phyloP scores from a whole-genome alignment of 1,284 basidiomycete genomes.

The Leccinum pachyderme region DNA sequence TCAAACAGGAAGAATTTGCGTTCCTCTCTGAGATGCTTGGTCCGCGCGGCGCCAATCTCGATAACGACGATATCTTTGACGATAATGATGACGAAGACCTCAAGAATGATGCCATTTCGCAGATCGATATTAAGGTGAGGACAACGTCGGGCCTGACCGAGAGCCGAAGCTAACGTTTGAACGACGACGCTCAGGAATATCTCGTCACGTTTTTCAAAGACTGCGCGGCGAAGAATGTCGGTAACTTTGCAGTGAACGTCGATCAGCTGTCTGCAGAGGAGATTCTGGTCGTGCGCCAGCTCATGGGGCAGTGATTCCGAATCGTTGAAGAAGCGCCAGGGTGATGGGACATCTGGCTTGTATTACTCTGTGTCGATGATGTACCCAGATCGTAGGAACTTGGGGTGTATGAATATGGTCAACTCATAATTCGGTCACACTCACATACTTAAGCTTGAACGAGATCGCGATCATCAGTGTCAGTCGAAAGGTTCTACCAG shows the following conservation, averaged over 20 bases:
- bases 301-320: slow-evolving; percentile 38
- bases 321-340: neutral
- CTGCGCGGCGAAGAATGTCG: slow-evolving; percentile 63
- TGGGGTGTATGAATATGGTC: neutral
- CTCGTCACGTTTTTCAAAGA: slow-evolving; percentile 68
- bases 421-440: neutral
- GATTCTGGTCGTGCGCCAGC: slow-evolving; percentile 60
- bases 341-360: slow-evolving; percentile 1
- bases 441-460: neutral
- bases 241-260: slow-evolving; percentile 63
- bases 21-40: slow-evolving; percentile 71
- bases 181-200: slow-evolving; percentile 50
- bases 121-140: slow-evolving; percentile 83
- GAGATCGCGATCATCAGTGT: neutral
- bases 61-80: slow-evolving; percentile 69
- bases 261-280: slow-evolving; percentile 70
- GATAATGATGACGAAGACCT: slow-evolving; percentile 83
- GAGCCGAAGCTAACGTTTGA: neutral
- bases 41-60: slow-evolving; percentile 64
- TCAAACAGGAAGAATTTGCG: slow-evolving; percentile 61
- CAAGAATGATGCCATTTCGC: slow-evolving; percentile 81
- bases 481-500: neutral
- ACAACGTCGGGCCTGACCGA: fast-evolving
- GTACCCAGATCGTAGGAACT: slow-evolving; percentile 5
- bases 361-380: slow-evolving; percentile 2